A percentile compares a stretch with the other conserved stretches of the same genome.
phyloP scores from a whole-genome alignment of 2,329 filamentous ascomycete species.

The Aspergillus quadricinctus region DNA sequence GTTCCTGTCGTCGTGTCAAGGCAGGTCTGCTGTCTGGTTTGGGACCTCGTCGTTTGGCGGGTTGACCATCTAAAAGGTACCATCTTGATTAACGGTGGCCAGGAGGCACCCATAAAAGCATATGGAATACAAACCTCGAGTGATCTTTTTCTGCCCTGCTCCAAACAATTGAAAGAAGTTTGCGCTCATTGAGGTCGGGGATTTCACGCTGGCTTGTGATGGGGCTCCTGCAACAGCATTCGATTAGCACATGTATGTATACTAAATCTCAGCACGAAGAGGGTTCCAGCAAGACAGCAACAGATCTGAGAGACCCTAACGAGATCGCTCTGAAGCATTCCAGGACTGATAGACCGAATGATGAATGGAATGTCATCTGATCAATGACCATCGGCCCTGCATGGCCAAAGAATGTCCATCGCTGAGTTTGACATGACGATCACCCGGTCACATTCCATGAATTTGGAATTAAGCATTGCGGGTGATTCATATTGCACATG shows the following conservation, averaged over 20 bases:
- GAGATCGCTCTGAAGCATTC: background rate
- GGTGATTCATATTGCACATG: background rate
- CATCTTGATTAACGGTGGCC: slow-evolving; percentile 14
- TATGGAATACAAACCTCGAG: slow-evolving; percentile 56
- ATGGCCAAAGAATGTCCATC: background rate
- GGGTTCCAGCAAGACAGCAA: background rate
- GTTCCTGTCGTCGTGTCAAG: slow-evolving; percentile 82
- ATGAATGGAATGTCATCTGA: slow-evolving; percentile 3
- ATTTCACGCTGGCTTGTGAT: slow-evolving; percentile 9
- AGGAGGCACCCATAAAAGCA: background rate
- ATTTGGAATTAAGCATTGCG: background rate
- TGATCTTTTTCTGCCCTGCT: slow-evolving; percentile 61
- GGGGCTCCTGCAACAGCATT: background rate
- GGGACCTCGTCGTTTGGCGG: slow-evolving; percentile 83
- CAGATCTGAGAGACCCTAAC: background rate
- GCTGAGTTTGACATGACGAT: background rate
- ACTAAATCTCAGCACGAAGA: background rate
- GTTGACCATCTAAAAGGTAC: slow-evolving; percentile 64
- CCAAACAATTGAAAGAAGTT: slow-evolving; percentile 53
- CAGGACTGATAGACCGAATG: slow-evolving; percentile 1
- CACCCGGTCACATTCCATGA: background rate
- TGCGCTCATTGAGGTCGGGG: slow-evolving; percentile 15
- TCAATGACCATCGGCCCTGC: background rate
- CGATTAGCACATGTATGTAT: background rate
- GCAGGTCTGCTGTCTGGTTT: slow-evolving; percentile 97